phyloP scores from a whole-genome alignment of 2,329 filamentous ascomycete species.

The Diaporthe citri region DNA sequence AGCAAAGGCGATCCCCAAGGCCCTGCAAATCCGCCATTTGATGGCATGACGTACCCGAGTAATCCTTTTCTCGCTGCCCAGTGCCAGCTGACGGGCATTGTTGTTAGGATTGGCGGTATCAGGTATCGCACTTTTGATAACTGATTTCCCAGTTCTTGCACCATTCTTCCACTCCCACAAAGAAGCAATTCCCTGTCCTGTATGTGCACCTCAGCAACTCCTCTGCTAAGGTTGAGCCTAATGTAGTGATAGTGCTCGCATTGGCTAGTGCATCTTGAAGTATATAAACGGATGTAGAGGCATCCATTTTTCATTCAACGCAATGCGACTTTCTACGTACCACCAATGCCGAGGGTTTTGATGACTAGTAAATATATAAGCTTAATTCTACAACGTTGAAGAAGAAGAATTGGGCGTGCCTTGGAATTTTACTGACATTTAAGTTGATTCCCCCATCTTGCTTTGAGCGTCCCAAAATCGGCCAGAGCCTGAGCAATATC shows the following conservation, averaged over 20 bases:
- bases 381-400: neutral
- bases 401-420: no score
- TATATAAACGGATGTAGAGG: neutral
- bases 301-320: neutral
- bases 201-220: neutral
- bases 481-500: neutral
- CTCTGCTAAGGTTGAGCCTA: neutral
- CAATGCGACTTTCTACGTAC: neutral
- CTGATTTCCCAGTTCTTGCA: neutral
- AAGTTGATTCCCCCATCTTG: neutral
- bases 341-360: constrained; percentile 2
- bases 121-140: neutral
- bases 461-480: neutral
- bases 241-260: neutral
- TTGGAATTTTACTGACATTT: neutral
- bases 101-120: neutral
- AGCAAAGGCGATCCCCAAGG: neutral
- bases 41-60: neutral
- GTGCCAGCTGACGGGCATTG: neutral
- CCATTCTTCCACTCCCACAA: neutral
- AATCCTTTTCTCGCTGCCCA: neutral
- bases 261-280: no score
- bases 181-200: neutral
- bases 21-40: no score
- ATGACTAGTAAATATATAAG: neutral